Base-by-base conservation (phyloP, 139 green algal genomes). In the Chlamydomonas schloesseri region DNA sequence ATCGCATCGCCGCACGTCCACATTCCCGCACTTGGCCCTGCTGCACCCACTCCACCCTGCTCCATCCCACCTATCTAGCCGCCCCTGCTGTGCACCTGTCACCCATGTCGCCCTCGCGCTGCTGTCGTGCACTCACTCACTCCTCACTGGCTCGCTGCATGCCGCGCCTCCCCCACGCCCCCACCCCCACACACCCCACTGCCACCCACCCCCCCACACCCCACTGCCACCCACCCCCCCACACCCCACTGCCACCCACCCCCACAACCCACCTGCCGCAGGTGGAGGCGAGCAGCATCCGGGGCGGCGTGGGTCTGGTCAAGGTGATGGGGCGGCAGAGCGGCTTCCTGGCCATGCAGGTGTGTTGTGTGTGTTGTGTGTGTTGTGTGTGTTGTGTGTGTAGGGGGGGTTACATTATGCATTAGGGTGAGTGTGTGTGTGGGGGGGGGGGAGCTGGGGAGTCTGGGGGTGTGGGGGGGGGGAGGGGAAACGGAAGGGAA, bases 251-350 rank as follows among this genome's bases (percentile, higher is more conserved):
- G 23, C 95, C 98, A n/a, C 89, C 94, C 62, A 93, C 93, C n/a
- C 96, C 97, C 11, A 2, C 62, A 13, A 10, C 31, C 65, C 5
- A 42, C 18, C 31, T 1, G 5, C n/a, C 65, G 15, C 94, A 99
- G 68, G 94, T 98, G 31, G 96, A 99, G 90, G 97, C 97, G 17
- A 89, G 82, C 81, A 93, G 84, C 26, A 94, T 92, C 37, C 70
- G 88, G 1, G 91, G 91, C 13, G 97, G 97, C 58, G 93, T 99
- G 36, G 95, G 94, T 15, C 80, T 99, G 36, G 97, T 99, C n/a
- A 99, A 99, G 89, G 87, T 93, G 73, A 98, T 99, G 94, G 97
- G 97, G 4, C 91, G 97, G 21, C 92, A 97, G 74, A 94, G 92
- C 8, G 97, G 97, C 67, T 99, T 98, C 90, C 98, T 99, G 57